phyloP scores from a whole-genome alignment of 306 rosid species.

The Notholithocarpus densiflorus region DNA sequence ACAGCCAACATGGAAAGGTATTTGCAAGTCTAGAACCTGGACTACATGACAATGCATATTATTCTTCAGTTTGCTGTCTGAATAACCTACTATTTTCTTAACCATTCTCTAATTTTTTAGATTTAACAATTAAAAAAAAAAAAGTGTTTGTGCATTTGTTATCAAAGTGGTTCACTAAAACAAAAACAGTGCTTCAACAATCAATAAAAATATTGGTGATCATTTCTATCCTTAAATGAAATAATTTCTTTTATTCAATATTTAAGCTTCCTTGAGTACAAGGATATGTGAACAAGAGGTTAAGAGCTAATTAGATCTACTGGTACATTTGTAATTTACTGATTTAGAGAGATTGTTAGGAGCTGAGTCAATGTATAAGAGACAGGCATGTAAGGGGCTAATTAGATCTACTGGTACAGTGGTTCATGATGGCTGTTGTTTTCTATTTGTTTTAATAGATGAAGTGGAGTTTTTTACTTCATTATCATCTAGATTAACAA shows the following conservation, averaged over 20 bases:
- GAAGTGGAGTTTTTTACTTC: neutral
- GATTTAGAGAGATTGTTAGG: neutral
- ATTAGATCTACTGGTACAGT: no score
- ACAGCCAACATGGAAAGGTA: constrained; percentile 98
- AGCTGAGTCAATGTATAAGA: neutral
- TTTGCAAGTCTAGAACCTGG: neutral
- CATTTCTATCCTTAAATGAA: neutral
- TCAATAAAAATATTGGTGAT: neutral
- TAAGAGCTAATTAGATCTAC: neutral
- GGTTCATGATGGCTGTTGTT: neutral
- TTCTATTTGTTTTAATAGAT: neutral
- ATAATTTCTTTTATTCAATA: neutral
- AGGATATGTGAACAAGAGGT: neutral
- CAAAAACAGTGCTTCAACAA: neutral
- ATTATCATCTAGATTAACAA: neutral
- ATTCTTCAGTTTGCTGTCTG: neutral
- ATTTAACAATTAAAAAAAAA: no score
- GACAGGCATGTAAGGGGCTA: neutral
- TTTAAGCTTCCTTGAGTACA: neutral
- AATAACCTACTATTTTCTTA: neutral
- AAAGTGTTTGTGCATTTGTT: neutral
- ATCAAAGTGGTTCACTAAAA: neutral
- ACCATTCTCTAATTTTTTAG: neutral
- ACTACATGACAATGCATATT: neutral
- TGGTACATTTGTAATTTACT: neutral